phyloP scores from a whole-genome alignment of 305 asterid genomes.

The Fraxinus dipetala region DNA sequence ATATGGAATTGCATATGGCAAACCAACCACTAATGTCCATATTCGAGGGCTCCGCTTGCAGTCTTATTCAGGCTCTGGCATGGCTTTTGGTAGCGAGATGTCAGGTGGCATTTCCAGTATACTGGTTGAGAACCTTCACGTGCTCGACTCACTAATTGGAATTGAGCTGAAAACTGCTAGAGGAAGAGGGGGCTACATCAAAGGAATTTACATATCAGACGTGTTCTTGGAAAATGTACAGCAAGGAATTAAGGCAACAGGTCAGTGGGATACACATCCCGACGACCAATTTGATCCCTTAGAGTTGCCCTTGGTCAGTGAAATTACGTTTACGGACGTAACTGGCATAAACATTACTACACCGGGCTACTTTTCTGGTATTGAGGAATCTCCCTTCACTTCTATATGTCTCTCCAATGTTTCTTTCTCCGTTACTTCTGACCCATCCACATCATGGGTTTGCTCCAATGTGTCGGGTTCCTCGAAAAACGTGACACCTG shows the following conservation, averaged over 20 bases:
- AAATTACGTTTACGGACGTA: conserved; percentile 54
- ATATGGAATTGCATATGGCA: conserved; percentile 69
- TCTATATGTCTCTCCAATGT: conserved; percentile 63
- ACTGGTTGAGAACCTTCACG: conserved; percentile 48
- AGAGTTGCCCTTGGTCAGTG: conserved; percentile 58
- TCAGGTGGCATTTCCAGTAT: conserved; percentile 85
- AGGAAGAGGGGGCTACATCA: conserved; percentile 86
- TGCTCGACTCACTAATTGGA: conserved; percentile 55
- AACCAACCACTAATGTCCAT: conserved; percentile 61
- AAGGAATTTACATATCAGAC: conserved; percentile 43
- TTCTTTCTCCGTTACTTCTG: conserved; percentile 40
- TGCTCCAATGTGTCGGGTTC: conserved; percentile 59
- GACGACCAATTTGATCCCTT: conserved; percentile 70
- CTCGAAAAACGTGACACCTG: conserved; percentile 56
- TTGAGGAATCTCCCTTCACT: conserved; percentile 75
- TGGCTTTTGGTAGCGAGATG: conserved; percentile 95
- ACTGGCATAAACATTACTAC: conserved; percentile 54
- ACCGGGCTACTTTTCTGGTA: conserved; percentile 70
- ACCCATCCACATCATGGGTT: conserved; percentile 47
- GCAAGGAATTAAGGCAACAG: conserved; percentile 66
- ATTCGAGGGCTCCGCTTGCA: conserved; percentile 46
- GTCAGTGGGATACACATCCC: conserved; percentile 65
- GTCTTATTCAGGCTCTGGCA: conserved; percentile 61
- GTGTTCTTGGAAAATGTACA: conserved; percentile 54
- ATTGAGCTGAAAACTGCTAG: conserved; percentile 64